A percentile compares a stretch with the other conserved stretches of the same genome.
Conservation (phyloP, 1,139 yeast species). For the Blastobotrys malaysiensis region DNA sequence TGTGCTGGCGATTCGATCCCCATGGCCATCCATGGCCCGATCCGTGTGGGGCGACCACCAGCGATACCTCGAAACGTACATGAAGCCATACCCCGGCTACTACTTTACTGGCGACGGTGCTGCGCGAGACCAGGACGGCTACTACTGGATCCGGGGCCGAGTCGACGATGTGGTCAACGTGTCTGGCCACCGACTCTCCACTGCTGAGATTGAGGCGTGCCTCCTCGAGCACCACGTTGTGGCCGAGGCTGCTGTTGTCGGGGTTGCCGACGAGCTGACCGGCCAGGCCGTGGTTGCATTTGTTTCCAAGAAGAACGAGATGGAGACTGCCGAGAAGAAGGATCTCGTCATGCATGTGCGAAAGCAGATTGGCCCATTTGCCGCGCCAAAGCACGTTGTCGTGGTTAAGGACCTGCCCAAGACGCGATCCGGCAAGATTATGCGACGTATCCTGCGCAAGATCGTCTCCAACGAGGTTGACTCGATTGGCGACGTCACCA, state of each 20-base stretch:
- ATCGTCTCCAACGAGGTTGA: constrained; percentile 85
- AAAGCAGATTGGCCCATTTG: constrained; percentile 95
- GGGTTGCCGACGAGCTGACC: constrained; percentile 88
- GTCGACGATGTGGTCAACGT: constrained; percentile 98
- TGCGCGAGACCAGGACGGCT: constrained; percentile 94
- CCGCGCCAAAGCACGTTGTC: constrained; percentile 90
- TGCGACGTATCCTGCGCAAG: constrained; percentile 97
- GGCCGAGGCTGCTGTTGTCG: constrained; percentile 93
- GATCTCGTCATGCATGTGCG: constrained; percentile 83
- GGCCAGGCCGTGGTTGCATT: constrained; percentile 97
- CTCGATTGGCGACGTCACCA: constrained; percentile 87
- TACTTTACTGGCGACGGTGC: constrained; percentile 99
- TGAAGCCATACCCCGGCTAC: constrained; percentile 92
- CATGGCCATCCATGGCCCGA: constrained; percentile 99
- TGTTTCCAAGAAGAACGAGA: constrained; percentile 70
- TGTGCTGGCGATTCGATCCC: constrained; percentile 77
- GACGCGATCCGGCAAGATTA: constrained; percentile 97
- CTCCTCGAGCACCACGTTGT: constrained; percentile 74
- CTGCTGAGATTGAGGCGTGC: constrained; percentile 96
- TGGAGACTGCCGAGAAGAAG: constrained; percentile 64
- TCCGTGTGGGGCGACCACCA: constrained; percentile 88
- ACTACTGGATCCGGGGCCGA: constrained; percentile 97
- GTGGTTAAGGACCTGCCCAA: constrained; percentile 90
- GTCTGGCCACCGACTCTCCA: constrained; percentile 93
- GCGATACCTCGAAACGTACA: constrained; percentile 87